Evolutionary conservation across 345 rosid genomes (phyloP).

Genomic region (Pugionium dolabratum): DNA sequence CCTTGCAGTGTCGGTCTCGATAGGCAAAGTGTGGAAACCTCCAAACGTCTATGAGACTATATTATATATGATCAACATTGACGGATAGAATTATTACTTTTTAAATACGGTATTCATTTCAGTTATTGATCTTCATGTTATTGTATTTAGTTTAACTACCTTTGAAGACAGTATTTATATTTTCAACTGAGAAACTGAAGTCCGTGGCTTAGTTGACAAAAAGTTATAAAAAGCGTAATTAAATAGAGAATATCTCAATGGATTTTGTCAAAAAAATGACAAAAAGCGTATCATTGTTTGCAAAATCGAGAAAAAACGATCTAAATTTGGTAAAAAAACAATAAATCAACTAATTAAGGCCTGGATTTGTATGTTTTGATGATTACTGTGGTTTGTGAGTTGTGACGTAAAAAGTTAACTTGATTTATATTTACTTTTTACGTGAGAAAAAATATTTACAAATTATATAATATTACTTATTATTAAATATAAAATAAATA

Average conservation of each 20-base stretch:
- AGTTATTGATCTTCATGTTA: background rate
- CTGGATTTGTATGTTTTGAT: conserved; percentile 1
- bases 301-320: too few species aligned
- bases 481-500: too few species aligned
- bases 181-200: background rate
- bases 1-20: conserved; percentile 33
- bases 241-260: too few species aligned
- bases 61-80: background rate
- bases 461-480: too few species aligned
- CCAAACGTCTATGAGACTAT: background rate
- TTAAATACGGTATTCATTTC: too few species aligned
- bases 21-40: conserved; percentile 14
- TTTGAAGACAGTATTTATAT: background rate
- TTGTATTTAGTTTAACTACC: background rate
- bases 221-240: background rate
- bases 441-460: too few species aligned
- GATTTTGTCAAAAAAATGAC: too few species aligned
- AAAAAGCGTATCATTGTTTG: too few species aligned
- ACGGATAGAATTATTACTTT: background rate
- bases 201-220: background rate
- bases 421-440: too few species aligned
- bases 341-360: background rate
- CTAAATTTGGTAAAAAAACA: too few species aligned
- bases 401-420: background rate
- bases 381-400: conserved; percentile 10